phyloP scores from a whole-genome alignment of 164 flowering plant genomes.

The Stephania japonica region DNA sequence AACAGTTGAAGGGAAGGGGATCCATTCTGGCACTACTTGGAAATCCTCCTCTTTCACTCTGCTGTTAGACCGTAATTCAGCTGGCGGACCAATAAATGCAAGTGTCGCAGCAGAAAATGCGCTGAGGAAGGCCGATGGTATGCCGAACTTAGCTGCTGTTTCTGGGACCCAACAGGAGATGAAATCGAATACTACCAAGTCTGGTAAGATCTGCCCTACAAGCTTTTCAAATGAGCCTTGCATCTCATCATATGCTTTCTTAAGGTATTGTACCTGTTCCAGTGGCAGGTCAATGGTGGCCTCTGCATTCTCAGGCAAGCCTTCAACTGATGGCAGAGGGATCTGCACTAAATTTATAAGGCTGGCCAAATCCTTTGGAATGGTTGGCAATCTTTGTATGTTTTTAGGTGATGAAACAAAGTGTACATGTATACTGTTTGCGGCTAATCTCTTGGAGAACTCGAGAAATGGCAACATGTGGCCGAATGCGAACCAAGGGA shows the following conservation, averaged over 20 bases:
- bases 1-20: slow-evolving; percentile 23
- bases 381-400: slow-evolving; percentile 34
- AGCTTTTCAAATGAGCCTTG: slow-evolving; percentile 21
- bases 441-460: slow-evolving; percentile 26
- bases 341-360: slow-evolving; percentile 23
- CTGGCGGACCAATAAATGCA: slow-evolving; percentile 6
- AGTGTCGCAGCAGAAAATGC: slow-evolving; percentile 2
- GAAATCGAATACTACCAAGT: slow-evolving; percentile 18
- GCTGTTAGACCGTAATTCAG: not conserved
- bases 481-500: slow-evolving; percentile 36
- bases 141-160: slow-evolving; percentile 2
- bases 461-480: slow-evolving; percentile 34
- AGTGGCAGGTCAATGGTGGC: slow-evolving; percentile 35
- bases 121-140: slow-evolving; percentile 9
- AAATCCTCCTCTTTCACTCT: slow-evolving; percentile 11
- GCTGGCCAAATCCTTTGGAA: slow-evolving; percentile 21
- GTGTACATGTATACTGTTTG: slow-evolving; percentile 19
- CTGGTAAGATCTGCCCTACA: slow-evolving; percentile 6
- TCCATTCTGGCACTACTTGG: slow-evolving; percentile 24
- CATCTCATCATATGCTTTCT: slow-evolving; percentile 33
- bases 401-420: slow-evolving; percentile 31
- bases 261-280: slow-evolving; percentile 26
- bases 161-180: slow-evolving; percentile 23
- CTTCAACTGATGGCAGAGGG: slow-evolving; percentile 25
- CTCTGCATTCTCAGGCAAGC: slow-evolving; percentile 30